Evolutionary conservation across 495 filamentous ascomycete genomes (phyloP), one percentile per base, ranked within the genome.

Genomic region (Daldinia loculata): DNA sequence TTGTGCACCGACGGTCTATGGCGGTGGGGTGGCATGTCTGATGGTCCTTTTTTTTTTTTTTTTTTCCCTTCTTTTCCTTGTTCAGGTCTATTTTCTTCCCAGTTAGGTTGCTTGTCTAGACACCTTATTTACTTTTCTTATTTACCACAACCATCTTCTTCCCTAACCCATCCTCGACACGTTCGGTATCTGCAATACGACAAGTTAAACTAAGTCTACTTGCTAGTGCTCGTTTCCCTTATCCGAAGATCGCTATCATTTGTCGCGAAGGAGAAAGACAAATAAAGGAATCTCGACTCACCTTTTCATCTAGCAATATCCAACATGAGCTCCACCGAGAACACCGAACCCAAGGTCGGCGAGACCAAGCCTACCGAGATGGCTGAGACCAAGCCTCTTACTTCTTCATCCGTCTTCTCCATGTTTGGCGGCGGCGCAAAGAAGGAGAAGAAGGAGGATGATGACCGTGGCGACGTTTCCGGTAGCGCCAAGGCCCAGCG

Each of bases 361-460:
- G 73, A 70, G 71, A 71, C 78, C 69, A 82, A 80, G 75, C 61
- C 76, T 30, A 69, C 77, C 34, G 76, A 75, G 75, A 72, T 39
- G 8, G 36, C 70, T 60, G 79, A 81, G 78, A 56, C 43, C 36
- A 76, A 76, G 62, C 76, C 82, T 61, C 75, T 81, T 38, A 82
- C 83, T 56, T 76, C 78, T 3, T 80, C 81, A 7, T 80, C 82
- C 12, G 90, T 99, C 58, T 99, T 97, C 85, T 92, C 91, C 78
- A 99, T 99, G 95, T 99, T 99, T 79, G 95, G 95, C 66, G 94
- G 94, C 61, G 92, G 93, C 57, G 94, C 92, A 79, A 96, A 94
- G 87, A 87, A 87, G 75, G 91, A 93, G 78, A 92, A 92, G 80
- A 83, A 89, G 66, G 92, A 93, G 36, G 88, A 85, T 30, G 89